phyloP scores from a whole-genome alignment of 345 rosid species.

The Crucihimalaya himalaica region DNA sequence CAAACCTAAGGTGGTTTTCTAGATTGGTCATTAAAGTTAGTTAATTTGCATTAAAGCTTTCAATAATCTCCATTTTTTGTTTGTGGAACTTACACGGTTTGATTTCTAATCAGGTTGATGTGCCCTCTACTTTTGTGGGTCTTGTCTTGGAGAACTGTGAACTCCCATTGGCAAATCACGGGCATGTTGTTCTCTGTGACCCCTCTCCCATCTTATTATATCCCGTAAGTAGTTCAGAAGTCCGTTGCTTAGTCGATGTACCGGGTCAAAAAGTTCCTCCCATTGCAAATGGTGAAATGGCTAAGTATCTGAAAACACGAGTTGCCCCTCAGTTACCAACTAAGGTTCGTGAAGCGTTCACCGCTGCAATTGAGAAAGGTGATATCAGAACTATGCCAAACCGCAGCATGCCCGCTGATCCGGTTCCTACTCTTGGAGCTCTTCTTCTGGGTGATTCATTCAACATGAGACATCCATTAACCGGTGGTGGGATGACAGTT shows the following conservation, averaged over 20 bases:
- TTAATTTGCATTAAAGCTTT: not conserved
- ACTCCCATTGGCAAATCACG: slow-evolving; percentile 57
- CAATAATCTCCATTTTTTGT: not conserved
- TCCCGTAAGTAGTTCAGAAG: slow-evolving; percentile 62
- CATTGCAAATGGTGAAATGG: slow-evolving; percentile 68
- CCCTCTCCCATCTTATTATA: slow-evolving; percentile 65
- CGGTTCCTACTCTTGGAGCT: slow-evolving; percentile 52
- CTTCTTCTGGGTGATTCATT: slow-evolving; percentile 60
- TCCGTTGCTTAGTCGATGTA: slow-evolving; percentile 71
- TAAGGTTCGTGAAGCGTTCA: slow-evolving; percentile 45
- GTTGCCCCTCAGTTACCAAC: slow-evolving; percentile 58
- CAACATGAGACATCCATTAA: slow-evolving; percentile 65
- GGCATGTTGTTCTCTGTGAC: slow-evolving; percentile 55
- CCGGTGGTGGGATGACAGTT: slow-evolving; percentile 66
- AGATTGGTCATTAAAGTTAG: not conserved
- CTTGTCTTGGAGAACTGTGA: slow-evolving; percentile 63
- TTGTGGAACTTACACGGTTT: slow-evolving; percentile 3
- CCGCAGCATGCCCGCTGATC: slow-evolving; percentile 60
- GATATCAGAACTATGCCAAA: slow-evolving; percentile 55
- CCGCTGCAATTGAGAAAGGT: slow-evolving; percentile 52
- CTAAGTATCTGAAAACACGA: slow-evolving; percentile 50
- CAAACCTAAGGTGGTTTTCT: slow-evolving; percentile 43
- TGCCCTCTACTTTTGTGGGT: slow-evolving; percentile 63
- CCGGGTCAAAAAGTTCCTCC: slow-evolving; percentile 67
- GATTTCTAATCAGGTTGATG: slow-evolving; percentile 50